Conservation (phyloP, 257 asterid species). For the Salvia rosmarinus region DNA sequence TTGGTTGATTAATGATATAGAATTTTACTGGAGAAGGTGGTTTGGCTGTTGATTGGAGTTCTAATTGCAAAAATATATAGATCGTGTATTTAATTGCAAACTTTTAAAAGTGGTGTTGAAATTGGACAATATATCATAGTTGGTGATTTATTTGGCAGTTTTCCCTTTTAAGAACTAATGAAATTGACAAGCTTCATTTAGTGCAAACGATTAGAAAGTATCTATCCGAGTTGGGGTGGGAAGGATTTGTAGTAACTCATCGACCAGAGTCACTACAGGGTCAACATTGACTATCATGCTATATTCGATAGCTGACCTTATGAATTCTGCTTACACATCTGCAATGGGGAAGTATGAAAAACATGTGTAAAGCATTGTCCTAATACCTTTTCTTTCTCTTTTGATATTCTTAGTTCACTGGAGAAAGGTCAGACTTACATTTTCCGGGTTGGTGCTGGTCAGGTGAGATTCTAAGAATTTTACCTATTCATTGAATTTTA, state of each 20-base stretch:
- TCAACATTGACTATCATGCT: background rate
- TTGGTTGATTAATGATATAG: too few species aligned
- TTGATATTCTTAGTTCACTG: slow-evolving; percentile 65
- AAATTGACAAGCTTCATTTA: background rate
- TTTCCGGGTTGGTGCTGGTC: slow-evolving; percentile 92
- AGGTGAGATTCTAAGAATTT: slow-evolving; percentile 52
- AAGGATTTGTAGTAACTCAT: background rate
- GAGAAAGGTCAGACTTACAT: slow-evolving; percentile 85
- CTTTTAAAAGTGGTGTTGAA: too few species aligned
- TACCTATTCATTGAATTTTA: background rate
- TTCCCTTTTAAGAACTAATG: background rate
- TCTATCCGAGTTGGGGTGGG: background rate
- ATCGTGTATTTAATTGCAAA: too few species aligned
- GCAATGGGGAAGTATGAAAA: background rate
- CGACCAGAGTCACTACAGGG: background rate
- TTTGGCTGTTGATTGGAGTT: too few species aligned
- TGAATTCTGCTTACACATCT: background rate
- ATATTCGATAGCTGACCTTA: background rate
- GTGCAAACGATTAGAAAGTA: background rate
- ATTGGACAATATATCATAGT: too few species aligned
- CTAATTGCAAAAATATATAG: too few species aligned
- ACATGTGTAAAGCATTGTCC: background rate
- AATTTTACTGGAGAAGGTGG: too few species aligned
- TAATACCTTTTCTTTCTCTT: background rate
- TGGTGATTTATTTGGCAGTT: too few species aligned